Evolutionary conservation across 441 rosid genomes (phyloP).

Genomic region (Erysimum pusillum): DNA sequence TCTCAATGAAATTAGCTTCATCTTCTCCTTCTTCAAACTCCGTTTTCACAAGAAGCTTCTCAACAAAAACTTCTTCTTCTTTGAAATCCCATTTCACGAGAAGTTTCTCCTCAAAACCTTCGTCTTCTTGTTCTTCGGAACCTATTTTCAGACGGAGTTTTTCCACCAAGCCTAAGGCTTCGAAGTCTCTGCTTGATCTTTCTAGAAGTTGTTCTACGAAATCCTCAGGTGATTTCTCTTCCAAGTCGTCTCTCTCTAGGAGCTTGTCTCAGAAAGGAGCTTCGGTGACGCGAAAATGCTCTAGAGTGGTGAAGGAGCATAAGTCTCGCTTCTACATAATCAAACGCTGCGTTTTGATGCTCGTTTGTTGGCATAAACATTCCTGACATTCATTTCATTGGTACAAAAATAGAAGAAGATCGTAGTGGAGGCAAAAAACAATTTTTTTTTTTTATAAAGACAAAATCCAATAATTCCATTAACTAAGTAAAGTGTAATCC

Average conservation of each 20-base stretch:
- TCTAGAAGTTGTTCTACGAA: constrained; percentile 41
- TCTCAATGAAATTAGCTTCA: too few relatives aligned
- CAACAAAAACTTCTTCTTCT: constrained; percentile 36
- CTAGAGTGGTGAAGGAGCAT: constrained; percentile 41
- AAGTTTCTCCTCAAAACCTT: constrained; percentile 40
- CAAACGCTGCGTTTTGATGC: constrained; percentile 50
- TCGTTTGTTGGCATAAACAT: constrained; percentile 51
- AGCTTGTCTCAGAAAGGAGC: constrained; percentile 48
- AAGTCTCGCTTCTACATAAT: constrained; percentile 49
- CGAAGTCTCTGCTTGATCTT: constrained; percentile 17
- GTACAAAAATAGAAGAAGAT: background rate
- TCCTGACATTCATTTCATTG: background rate
- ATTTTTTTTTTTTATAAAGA: too few relatives aligned
- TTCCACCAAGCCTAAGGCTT: constrained; percentile 34
- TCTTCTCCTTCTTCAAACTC: constrained; percentile 7
- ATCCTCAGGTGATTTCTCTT: constrained; percentile 12
- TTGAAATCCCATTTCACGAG: constrained; percentile 26
- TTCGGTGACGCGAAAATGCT: constrained; percentile 44
- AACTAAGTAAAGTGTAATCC: too few relatives aligned
- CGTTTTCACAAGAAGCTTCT: constrained; percentile 36
- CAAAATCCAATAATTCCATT: too few relatives aligned
- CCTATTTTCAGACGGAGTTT: constrained; percentile 42
- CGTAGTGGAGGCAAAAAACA: background rate
- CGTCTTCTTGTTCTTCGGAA: constrained; percentile 35
- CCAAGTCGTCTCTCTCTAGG: constrained; percentile 43